These are phyloP conservation scores for Yueomyces sp. DNA, from an alignment of 1,139 yeast species.

Conservation along the genomic window DNA sequence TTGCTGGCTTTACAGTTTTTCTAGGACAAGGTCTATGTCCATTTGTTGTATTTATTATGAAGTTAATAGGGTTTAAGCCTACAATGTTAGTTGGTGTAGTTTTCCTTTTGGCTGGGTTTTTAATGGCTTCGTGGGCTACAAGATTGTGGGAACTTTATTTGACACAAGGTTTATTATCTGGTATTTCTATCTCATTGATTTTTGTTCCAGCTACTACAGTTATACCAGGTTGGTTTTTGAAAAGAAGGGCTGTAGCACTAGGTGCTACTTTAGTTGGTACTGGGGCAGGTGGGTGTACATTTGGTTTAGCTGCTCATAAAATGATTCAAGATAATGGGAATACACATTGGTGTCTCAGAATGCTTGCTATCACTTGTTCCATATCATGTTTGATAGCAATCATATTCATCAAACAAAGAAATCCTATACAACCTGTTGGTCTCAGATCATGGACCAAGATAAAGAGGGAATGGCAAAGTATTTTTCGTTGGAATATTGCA, in stretches of 20 bases:
- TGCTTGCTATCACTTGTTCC: slow-evolving; percentile 37
- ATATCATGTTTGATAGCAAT: slow-evolving; percentile 26
- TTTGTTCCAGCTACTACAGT: slow-evolving; percentile 48
- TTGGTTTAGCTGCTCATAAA: slow-evolving; percentile 29
- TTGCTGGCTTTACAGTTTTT: slow-evolving; percentile 54
- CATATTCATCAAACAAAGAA: slow-evolving; percentile 35
- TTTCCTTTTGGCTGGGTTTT: slow-evolving; percentile 42
- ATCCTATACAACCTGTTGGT: slow-evolving; percentile 25
- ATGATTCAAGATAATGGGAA: slow-evolving; percentile 36
- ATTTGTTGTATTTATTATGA: slow-evolving; percentile 29
- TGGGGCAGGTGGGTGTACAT: slow-evolving; percentile 45
- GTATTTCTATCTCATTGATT: slow-evolving; percentile 46
- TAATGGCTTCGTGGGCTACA: slow-evolving; percentile 54
- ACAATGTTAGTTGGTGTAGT: slow-evolving; percentile 37
- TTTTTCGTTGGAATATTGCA: slow-evolving; percentile 8
- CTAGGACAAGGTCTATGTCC: slow-evolving; percentile 51
- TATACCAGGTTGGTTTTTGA: slow-evolving; percentile 50
- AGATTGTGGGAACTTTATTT: slow-evolving; percentile 51
- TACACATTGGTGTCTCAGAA: slow-evolving; percentile 57
- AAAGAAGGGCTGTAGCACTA: slow-evolving; percentile 42
- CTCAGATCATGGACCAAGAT: slow-evolving; percentile 7
- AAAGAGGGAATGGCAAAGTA: slow-evolving; percentile 5
- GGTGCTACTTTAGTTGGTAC: slow-evolving; percentile 45
- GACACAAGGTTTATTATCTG: slow-evolving; percentile 57
- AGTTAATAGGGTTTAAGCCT: slow-evolving; percentile 28